Conservation (phyloP, 1,139 yeast species). For the Taphrina deformans region DNA sequence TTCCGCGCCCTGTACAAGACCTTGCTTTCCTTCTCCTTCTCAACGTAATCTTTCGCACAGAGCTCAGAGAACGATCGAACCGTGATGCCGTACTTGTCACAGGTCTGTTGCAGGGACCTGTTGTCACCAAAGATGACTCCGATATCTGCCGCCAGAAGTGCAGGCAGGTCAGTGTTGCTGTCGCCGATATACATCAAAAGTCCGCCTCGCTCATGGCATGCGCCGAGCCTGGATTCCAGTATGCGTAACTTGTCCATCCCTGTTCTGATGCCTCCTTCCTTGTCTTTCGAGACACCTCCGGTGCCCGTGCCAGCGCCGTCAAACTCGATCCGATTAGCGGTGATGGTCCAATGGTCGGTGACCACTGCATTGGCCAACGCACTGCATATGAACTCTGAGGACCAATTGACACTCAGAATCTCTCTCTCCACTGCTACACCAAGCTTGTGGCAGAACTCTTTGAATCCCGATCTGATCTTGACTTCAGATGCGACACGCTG, state of each 20-base stretch:
- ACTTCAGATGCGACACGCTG: conserved; percentile 2
- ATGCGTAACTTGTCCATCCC: conserved; percentile 21
- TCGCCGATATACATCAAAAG: conserved; percentile 28
- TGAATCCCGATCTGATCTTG: conserved; percentile 4
- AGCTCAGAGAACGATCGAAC: not conserved
- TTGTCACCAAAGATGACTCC: conserved; percentile 28
- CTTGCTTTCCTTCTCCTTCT: not conserved
- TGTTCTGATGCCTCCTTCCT: conserved; percentile 17
- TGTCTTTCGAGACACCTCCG: conserved; percentile 23
- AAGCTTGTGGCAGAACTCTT: not conserved
- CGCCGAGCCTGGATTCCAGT: not conserved
- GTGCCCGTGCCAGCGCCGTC: conserved; percentile 15
- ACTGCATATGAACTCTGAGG: conserved; percentile 3
- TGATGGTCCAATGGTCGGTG: not conserved
- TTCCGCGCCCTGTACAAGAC: not conserved
- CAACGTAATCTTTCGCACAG: not conserved
- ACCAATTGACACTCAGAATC: conserved; percentile 32
- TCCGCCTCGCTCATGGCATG: not conserved
- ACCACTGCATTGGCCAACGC: not conserved
- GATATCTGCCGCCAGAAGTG: conserved; percentile 26
- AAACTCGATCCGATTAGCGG: conserved; percentile 20
- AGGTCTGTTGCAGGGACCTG: conserved; percentile 1
- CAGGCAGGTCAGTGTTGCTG: conserved; percentile 31
- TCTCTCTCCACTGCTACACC: not conserved
- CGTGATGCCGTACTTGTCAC: conserved; percentile 5